A percentile compares a stretch with the other conserved stretches of the same genome.
These are phyloP conservation scores for Globisporangium okanoganense DNA, from an alignment of 352 stramenopile genomes.

Conservation along the genomic window DNA sequence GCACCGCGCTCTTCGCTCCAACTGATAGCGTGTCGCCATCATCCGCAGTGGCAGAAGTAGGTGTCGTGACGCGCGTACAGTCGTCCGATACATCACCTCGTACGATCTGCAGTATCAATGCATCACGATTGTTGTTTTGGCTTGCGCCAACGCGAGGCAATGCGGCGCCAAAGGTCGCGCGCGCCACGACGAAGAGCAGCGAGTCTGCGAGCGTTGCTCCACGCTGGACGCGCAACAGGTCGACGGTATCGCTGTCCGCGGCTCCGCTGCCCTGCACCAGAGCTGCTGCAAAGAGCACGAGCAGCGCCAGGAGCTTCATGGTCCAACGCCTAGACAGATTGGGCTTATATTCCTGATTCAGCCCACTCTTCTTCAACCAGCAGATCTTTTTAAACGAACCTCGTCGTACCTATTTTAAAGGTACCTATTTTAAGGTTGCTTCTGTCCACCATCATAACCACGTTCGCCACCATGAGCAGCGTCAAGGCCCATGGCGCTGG, in stretches of 20 bases:
- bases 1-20: constrained; percentile 21
- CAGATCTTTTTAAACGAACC: too few species aligned
- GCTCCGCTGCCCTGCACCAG: not conserved
- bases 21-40: not conserved
- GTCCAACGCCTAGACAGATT: too few species aligned
- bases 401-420: too few species aligned
- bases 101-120: constrained; percentile 15
- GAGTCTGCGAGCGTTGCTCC: constrained; percentile 3
- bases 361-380: too few species aligned
- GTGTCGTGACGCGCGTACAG: constrained; percentile 10
- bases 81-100: constrained; percentile 17
- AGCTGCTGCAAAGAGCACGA: not conserved
- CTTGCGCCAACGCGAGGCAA: constrained; percentile 13
- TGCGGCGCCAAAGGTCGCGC: constrained; percentile 24
- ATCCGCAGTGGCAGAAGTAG: not conserved
- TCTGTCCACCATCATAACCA: not conserved
- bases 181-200: constrained; percentile 27
- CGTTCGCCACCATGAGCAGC: not conserved
- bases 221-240: constrained; percentile 27
- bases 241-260: not conserved
- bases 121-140: not conserved
- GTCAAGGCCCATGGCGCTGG: not conserved
- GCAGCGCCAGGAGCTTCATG: not conserved
- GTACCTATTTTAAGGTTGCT: too few species aligned
- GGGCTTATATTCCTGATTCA: not conserved